These are phyloP conservation scores for Penicillium fuscoglaucum DNA, from an alignment of 2,329 filamentous ascomycete species.

Conservation along the genomic window DNA sequence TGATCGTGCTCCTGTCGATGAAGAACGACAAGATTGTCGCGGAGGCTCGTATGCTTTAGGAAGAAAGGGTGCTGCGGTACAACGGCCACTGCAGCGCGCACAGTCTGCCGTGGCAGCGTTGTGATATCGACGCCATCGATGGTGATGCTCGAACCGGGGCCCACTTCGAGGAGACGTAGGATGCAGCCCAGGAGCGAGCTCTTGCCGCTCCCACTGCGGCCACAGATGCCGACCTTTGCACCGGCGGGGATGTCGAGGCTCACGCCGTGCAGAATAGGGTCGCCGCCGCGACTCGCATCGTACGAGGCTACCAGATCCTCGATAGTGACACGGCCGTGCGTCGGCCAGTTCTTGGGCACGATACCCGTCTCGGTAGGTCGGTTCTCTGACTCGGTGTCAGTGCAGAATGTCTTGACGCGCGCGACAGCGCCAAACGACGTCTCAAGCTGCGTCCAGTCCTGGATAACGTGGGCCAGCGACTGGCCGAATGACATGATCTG, in stretches of 20 bases:
- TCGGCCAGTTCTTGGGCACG: neutral
- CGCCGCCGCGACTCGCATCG: neutral
- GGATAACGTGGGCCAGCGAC: neutral
- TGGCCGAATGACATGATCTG: neutral
- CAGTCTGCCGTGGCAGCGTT: neutral
- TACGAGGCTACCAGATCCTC: neutral
- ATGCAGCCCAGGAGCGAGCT: neutral
- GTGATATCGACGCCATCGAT: neutral
- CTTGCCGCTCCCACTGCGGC: neutral
- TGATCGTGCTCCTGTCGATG: neutral
- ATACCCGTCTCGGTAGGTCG: neutral
- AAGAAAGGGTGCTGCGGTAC: neutral
- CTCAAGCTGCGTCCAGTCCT: neutral
- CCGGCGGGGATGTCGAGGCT: neutral
- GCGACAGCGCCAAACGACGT: neutral
- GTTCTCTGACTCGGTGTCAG: neutral
- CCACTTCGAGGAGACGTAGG: neutral
- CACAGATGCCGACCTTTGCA: neutral
- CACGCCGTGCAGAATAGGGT: neutral
- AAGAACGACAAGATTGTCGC: neutral
- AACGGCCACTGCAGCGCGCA: neutral
- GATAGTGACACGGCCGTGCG: neutral
- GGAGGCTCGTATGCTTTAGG: neutral
- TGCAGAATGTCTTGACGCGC: neutral
- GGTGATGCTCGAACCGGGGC: neutral